These are phyloP conservation scores for Sanguinoderma infundibulare DNA, from an alignment of 1,284 basidiomycete species.

Conservation along the genomic window DNA sequence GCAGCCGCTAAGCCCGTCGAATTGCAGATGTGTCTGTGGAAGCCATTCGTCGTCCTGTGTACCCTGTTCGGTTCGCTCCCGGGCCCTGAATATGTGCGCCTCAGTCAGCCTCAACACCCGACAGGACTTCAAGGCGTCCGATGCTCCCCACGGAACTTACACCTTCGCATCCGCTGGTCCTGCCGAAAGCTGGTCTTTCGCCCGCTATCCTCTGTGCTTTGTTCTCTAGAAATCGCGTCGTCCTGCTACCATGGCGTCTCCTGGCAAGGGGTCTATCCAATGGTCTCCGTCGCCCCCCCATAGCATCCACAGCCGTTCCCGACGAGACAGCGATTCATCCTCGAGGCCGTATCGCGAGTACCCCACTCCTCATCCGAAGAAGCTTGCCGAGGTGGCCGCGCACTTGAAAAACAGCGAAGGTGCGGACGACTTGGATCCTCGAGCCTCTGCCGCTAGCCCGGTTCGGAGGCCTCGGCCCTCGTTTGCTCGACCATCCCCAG, in stretches of 20 bases:
- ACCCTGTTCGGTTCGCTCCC: not conserved
- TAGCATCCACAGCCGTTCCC: not conserved
- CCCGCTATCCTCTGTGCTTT: not conserved
- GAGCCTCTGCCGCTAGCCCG: not conserved
- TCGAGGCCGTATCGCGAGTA: conserved; percentile 14
- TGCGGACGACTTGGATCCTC: not conserved
- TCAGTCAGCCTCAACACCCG: not conserved
- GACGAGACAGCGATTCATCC: not conserved
- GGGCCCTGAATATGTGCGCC: not conserved
- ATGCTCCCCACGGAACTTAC: not conserved
- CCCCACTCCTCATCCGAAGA: conserved; percentile 26
- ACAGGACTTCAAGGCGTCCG: not conserved
- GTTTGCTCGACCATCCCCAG: not conserved
- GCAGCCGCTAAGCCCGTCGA: not conserved
- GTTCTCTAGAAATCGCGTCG: no score
- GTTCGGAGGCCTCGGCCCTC: not conserved
- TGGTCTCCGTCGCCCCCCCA: conserved; percentile 3
- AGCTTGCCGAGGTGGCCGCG: conserved; percentile 11
- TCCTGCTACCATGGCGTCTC: not conserved
- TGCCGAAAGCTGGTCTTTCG: not conserved
- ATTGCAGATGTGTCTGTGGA: not conserved
- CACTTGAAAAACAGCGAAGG: conserved; percentile 17
- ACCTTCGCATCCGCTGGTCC: not conserved
- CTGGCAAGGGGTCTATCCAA: conserved; percentile 17
- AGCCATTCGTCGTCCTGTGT: not conserved